Conservation (phyloP, 768 basidiomycete genomes). For the Lentinula sp. region DNA sequence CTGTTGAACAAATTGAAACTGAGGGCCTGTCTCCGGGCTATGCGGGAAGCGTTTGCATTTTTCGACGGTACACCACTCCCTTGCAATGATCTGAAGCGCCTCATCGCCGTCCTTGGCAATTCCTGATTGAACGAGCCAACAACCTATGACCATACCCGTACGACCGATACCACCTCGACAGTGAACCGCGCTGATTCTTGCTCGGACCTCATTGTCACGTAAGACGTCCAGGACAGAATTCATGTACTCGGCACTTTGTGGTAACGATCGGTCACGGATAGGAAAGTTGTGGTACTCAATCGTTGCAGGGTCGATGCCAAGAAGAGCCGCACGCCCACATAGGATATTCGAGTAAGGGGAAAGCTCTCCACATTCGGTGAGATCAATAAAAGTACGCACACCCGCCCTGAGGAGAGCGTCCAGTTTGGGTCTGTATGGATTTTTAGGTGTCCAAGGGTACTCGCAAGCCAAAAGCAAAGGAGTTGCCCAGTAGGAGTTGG, state of each 20-base stretch:
- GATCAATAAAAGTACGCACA: constrained; percentile 77
- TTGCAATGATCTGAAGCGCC: constrained; percentile 57
- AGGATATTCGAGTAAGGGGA: constrained; percentile 58
- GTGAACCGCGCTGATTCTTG: constrained; percentile 66
- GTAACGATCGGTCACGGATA: constrained; percentile 67
- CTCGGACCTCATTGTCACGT: constrained; percentile 51
- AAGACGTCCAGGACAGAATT: constrained; percentile 53
- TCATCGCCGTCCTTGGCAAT: constrained; percentile 56
- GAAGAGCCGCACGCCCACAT: constrained; percentile 41
- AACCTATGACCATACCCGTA: constrained; percentile 58
- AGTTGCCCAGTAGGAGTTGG: constrained; percentile 86
- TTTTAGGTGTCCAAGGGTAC: constrained; percentile 68
- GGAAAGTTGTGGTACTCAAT: constrained; percentile 79
- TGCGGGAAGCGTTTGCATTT: constrained; percentile 72
- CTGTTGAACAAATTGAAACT: constrained; percentile 60
- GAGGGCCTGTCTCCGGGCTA: constrained; percentile 75
- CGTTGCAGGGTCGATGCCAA: constrained; percentile 46
- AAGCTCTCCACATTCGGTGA: constrained; percentile 78
- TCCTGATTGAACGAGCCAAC: constrained; percentile 71
- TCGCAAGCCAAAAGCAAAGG: constrained; percentile 71
- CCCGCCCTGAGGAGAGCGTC: constrained; percentile 67
- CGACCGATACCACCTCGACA: constrained; percentile 77
- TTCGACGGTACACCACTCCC: constrained; percentile 71
- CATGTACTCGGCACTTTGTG: constrained; percentile 54
- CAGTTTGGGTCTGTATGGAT: constrained; percentile 57